These are phyloP conservation scores for Acacia crassicarpa DNA, from an alignment of 306 rosid genomes.

Conservation along the genomic window DNA sequence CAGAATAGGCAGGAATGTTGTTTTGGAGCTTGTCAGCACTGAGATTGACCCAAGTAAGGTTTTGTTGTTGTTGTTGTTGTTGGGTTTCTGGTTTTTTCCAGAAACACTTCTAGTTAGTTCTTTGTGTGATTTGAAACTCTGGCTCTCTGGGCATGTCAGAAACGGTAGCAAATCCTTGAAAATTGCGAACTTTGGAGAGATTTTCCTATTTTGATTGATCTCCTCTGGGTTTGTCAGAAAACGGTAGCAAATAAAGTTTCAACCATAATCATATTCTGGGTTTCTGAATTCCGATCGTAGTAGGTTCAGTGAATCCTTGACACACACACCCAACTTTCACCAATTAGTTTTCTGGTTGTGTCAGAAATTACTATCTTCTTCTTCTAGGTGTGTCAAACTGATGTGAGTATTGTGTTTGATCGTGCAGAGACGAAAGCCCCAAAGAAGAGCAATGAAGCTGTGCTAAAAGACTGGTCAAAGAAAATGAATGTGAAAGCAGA, in stretches of 20 bases:
- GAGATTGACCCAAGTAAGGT: slow-evolving; percentile 70
- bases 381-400: neutral
- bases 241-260: neutral
- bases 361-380: neutral
- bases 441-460: slow-evolving; percentile 73
- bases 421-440: slow-evolving; percentile 58
- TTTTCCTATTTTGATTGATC: neutral
- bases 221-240: neutral
- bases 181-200: neutral
- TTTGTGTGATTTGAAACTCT: neutral
- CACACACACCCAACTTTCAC: neutral
- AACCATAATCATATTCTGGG: neutral
- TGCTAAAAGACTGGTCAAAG: slow-evolving; percentile 74
- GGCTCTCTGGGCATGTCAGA: neutral
- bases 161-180: neutral
- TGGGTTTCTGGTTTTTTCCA: neutral
- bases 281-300: neutral
- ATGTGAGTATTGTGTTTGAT: neutral
- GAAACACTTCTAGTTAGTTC: no score
- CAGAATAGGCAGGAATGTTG: slow-evolving; percentile 66
- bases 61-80: neutral
- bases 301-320: neutral
- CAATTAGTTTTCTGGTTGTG: neutral
- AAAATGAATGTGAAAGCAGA: slow-evolving; percentile 57
- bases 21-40: slow-evolving; percentile 70